These are phyloP conservation scores for Penicillium atrosanguineum DNA, from an alignment of 495 filamentous ascomycete genomes.

Conservation along the genomic window DNA sequence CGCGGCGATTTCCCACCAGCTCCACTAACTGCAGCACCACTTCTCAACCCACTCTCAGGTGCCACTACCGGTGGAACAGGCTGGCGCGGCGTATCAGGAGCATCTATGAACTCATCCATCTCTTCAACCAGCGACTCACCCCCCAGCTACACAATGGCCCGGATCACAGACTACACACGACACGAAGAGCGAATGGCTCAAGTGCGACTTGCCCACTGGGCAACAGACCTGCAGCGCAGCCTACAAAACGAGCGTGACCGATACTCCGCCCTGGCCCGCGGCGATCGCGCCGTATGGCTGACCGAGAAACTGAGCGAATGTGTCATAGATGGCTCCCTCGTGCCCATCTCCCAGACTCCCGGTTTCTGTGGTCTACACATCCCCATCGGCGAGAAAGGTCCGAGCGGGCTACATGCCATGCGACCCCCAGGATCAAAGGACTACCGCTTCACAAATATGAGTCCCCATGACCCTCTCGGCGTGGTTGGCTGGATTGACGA, in stretches of 20 bases:
- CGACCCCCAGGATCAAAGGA: constrained; percentile 22
- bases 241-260: constrained; percentile 76
- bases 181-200: constrained; percentile 73
- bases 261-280: constrained; percentile 66
- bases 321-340: constrained; percentile 67
- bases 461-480: constrained; percentile 70
- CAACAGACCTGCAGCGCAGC: constrained; percentile 80
- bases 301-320: constrained; percentile 72
- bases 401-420: constrained; percentile 21
- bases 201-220: constrained; percentile 84
- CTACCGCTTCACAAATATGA: constrained; percentile 38
- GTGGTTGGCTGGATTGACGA: constrained; percentile 69
- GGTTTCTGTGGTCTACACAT: constrained; percentile 29
- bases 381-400: constrained; percentile 19
- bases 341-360: constrained; percentile 45
- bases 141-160: constrained; percentile 65
- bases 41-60: constrained; percentile 11
- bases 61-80: not conserved
- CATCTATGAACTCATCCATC: constrained; percentile 25
- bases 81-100: constrained; percentile 8
- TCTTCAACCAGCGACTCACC: constrained; percentile 33
- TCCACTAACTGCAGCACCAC: constrained; percentile 8
- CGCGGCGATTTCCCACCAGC: constrained; percentile 27
- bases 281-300: constrained; percentile 78
- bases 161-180: constrained; percentile 67